These are phyloP conservation scores for Gynochthodes officinalis DNA, from an alignment of 257 asterid species.

Conservation along the genomic window DNA sequence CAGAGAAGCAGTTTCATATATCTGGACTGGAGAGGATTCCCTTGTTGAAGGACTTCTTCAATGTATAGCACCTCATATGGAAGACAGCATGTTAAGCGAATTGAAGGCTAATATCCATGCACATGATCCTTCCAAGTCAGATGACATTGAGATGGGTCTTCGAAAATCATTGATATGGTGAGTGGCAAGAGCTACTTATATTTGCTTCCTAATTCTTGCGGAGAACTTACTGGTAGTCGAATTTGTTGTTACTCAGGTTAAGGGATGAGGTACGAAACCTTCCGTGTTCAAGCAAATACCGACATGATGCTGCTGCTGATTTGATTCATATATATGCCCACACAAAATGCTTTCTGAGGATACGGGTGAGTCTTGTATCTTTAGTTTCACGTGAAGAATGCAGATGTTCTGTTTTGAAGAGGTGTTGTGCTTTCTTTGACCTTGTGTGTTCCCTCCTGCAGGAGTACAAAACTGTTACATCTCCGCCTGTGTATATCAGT, in stretches of 20 bases:
- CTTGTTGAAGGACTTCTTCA: slow-evolving; percentile 83
- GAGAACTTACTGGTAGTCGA: slow-evolving; percentile 4
- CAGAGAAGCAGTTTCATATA: slow-evolving; percentile 61
- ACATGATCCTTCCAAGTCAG: slow-evolving; percentile 82
- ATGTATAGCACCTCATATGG: slow-evolving; percentile 79
- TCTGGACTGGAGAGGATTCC: slow-evolving; percentile 95
- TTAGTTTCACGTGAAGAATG: slow-evolving; percentile 8
- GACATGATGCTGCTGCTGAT: slow-evolving; percentile 99
- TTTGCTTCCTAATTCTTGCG: background rate
- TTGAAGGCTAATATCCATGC: slow-evolving; percentile 70
- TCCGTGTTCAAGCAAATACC: slow-evolving; percentile 80
- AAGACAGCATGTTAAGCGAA: slow-evolving; percentile 59
- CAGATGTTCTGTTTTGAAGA: slow-evolving; percentile 9
- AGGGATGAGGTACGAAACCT: slow-evolving; percentile 96
- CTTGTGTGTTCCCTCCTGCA: slow-evolving; percentile 32
- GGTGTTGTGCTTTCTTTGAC: slow-evolving; percentile 13
- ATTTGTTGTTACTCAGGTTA: slow-evolving; percentile 54
- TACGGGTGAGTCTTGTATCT: slow-evolving; percentile 53
- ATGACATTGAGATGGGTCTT: slow-evolving; percentile 56
- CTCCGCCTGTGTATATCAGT: slow-evolving; percentile 87
- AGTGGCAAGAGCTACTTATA: slow-evolving; percentile 18
- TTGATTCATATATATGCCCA: slow-evolving; percentile 88
- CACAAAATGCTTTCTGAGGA: slow-evolving; percentile 71
- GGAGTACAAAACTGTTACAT: slow-evolving; percentile 82
- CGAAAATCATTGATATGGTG: slow-evolving; percentile 87